Base-by-base conservation (phyloP, 306 rosid species). In the Coriaria nepalensis region DNA sequence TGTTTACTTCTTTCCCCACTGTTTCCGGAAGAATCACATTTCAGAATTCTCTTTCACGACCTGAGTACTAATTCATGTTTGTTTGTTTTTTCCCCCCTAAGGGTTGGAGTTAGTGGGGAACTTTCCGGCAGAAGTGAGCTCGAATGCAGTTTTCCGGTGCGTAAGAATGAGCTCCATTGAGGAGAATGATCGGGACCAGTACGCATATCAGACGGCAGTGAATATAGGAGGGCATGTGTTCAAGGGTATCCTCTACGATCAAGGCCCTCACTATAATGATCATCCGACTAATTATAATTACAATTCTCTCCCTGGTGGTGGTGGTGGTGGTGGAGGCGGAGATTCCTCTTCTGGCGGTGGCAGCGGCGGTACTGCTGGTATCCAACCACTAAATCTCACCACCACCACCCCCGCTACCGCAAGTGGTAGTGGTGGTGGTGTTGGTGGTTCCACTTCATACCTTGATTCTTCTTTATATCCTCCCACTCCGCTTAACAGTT, bases 201-300 rank as follows among this genome's bases (percentile, higher is more conserved):
- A 56, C 4, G 90, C 84, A 0, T 80, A 80, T 45, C 79, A 79
- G 47, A 80, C 90, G 0, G 81, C 84, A 2, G 84, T 80, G 0
- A 77, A 77, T 64, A 80, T 80, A 6, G 84, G 81, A 44, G 90
- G 90, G 40, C 90, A 71, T 55, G 55, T 74, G 5, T 80, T 80
- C 57, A 68, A 59, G 59, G 90, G 90, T 12, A 73, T 77, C 52
- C 80, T 80, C 45, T 71, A 73, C 49, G 84, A 80, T 48, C 69
- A 71, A 6, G 90, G 90, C 51, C 77, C 79, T 12, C 1, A 20
- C 3, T 20, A 20, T 20, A 20, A 20, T 20, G 84, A 76, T 5
- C 53, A 35, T 13, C 53, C 15, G 11, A 20, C 29, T 1, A 20
- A 20, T 20, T 20, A 20, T 20, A 52, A 20, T 35, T 59, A 53